Evolutionary conservation across 176 grass and related monocot species (phyloP).

Genomic region (Themeda triandra): DNA sequence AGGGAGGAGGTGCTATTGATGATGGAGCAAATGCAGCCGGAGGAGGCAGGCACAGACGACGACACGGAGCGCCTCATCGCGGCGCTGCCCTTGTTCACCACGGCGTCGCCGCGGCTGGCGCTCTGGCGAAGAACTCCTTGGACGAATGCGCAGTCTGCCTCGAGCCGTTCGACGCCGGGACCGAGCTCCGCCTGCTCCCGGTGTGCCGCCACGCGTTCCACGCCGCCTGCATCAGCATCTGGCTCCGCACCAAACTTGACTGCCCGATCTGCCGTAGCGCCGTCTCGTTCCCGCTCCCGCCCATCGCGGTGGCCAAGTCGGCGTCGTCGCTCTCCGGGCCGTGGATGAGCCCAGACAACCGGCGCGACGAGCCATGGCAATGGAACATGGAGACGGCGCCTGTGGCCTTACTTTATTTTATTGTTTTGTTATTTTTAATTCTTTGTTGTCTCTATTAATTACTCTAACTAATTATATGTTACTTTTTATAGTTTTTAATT

Average conservation of each 20-base stretch:
- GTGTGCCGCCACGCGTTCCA: slow-evolving; percentile 94
- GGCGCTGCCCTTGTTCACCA: slow-evolving; percentile 70
- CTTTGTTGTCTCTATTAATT: too few relatives aligned
- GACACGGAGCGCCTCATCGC: slow-evolving; percentile 57
- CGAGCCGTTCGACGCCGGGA: slow-evolving; percentile 55
- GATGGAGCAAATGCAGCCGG: too few relatives aligned
- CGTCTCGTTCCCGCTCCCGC: slow-evolving; percentile 44
- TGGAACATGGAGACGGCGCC: too few relatives aligned
- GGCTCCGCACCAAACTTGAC: slow-evolving; percentile 38
- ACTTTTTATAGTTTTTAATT: too few relatives aligned
- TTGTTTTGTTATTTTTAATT: too few relatives aligned
- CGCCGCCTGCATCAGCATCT: slow-evolving; percentile 67
- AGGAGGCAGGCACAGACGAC: too few relatives aligned
- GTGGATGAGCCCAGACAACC: too few relatives aligned
- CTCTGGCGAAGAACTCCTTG: slow-evolving; percentile 72
- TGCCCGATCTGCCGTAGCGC: slow-evolving; percentile 75
- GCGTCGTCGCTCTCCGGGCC: too few relatives aligned
- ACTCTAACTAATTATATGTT: too few relatives aligned
- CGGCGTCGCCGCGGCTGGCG: slow-evolving; percentile 58
- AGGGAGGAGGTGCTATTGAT: too few relatives aligned
- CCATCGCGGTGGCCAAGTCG: background rate
- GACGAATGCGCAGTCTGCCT: slow-evolving; percentile 80
- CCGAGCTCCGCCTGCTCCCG: slow-evolving; percentile 78
- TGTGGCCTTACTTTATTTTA: too few relatives aligned
- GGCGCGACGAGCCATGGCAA: too few relatives aligned